phyloP scores from a whole-genome alignment of 768 basidiomycete genomes.

The Rhodotorula kratochvilovae region DNA sequence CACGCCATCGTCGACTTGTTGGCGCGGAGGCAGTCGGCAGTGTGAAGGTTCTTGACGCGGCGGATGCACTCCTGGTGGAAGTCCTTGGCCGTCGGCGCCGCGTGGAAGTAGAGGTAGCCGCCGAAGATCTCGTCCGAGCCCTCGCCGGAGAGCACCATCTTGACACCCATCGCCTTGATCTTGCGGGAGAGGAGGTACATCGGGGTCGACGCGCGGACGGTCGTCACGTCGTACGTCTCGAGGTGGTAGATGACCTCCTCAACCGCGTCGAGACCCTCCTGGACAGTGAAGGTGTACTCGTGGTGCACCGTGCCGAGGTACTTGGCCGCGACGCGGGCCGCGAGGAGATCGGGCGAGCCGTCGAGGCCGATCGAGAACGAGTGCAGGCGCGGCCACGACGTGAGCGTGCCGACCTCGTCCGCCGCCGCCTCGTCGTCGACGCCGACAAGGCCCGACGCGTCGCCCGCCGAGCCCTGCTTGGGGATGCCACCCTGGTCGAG shows the following conservation, averaged over 20 bases:
- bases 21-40: constrained; percentile 91
- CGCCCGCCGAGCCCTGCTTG: constrained; percentile 10
- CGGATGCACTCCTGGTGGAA: constrained; percentile 94
- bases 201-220: constrained; percentile 92
- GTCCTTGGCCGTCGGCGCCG: constrained; percentile 76
- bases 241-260: constrained; percentile 97
- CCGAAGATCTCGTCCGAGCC: constrained; percentile 97
- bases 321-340: constrained; percentile 86
- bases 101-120: constrained; percentile 99
- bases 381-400: constrained; percentile 90
- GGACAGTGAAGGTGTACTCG: constrained; percentile 95
- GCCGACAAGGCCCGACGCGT: constrained; percentile 49
- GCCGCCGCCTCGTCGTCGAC: constrained; percentile 25
- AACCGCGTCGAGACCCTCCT: constrained; percentile 94
- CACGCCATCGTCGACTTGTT: constrained; percentile 99
- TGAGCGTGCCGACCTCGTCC: constrained; percentile 56
- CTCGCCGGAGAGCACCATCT: constrained; percentile 98
- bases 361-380: constrained; percentile 96
- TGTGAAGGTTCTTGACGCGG: constrained; percentile 95
- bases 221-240: constrained; percentile 98
- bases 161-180: constrained; percentile 99
- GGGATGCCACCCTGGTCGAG: constrained; percentile 44
- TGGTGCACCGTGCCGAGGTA: constrained; percentile 93
- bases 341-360: constrained; percentile 88
- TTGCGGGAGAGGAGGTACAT: constrained; percentile 98